Percentiles rank a stretch among this genome's conserved stretches.
phyloP scores from a whole-genome alignment of 2,329 filamentous ascomycete species.

The Endothia cerciana region DNA sequence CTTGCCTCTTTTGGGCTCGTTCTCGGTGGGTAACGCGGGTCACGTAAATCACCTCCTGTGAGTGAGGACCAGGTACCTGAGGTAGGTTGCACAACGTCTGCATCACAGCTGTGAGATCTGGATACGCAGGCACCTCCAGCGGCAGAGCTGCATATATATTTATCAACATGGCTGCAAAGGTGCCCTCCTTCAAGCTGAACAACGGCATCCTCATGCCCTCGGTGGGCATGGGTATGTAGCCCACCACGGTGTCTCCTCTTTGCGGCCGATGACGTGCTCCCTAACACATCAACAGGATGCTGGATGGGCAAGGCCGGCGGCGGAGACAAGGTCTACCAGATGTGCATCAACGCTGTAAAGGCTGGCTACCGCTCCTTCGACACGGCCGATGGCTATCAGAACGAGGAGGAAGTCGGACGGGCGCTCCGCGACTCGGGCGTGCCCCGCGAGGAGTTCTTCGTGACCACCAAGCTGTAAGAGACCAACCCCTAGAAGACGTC shows the following conservation, averaged over 20 bases:
- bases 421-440: constrained; percentile 40
- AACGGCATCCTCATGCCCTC: constrained; percentile 26
- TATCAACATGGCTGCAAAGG: constrained; percentile 17
- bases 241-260: background rate
- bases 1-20: background rate
- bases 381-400: constrained; percentile 36
- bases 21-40: background rate
- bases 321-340: constrained; percentile 19
- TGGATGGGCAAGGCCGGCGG: constrained; percentile 24
- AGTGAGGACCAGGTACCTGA: too few relatives aligned
- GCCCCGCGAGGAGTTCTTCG: constrained; percentile 39
- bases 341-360: constrained; percentile 36
- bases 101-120: too few relatives aligned
- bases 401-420: constrained; percentile 38
- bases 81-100: too few relatives aligned
- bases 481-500: constrained; percentile 7
- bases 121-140: too few relatives aligned
- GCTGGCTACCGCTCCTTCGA: constrained; percentile 39
- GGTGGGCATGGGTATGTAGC: constrained; percentile 22
- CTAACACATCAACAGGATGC: constrained; percentile 11
- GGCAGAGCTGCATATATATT: background rate
- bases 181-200: constrained; percentile 26
- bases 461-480: constrained; percentile 39
- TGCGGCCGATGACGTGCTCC: background rate
- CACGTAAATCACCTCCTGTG: too few relatives aligned